These are phyloP conservation scores for Trichoderma semiorbis DNA, from an alignment of 2,329 filamentous ascomycete genomes.

Conservation along the genomic window DNA sequence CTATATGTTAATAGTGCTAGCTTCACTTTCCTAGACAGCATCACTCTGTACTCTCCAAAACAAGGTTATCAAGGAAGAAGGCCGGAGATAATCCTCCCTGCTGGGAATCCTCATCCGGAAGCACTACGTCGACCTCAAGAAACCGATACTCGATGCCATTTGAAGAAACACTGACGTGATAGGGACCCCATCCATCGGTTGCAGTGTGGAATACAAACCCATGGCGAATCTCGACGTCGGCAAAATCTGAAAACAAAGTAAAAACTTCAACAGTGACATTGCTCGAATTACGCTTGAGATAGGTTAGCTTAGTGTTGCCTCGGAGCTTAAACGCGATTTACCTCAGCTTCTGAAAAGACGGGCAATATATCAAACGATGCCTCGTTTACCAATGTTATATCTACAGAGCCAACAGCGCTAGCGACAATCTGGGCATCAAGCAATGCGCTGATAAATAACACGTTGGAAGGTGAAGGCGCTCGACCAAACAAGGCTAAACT, in stretches of 20 bases:
- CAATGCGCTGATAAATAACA: not conserved
- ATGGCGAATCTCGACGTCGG: not conserved
- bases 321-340: not conserved
- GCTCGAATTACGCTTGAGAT: not conserved
- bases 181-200: not conserved
- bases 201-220: not conserved
- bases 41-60: not conserved
- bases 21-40: not conserved
- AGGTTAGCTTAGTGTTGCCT: not conserved
- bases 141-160: not conserved
- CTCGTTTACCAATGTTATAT: not conserved
- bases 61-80: not conserved
- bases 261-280: not conserved
- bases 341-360: not conserved
- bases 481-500: not conserved
- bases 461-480: not conserved
- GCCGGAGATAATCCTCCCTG: no score
- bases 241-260: not conserved
- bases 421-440: not conserved
- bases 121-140: not conserved
- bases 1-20: not conserved
- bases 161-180: not conserved
- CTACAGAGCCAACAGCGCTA: not conserved
- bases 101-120: not conserved
- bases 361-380: not conserved